A percentile compares a stretch with the other conserved stretches of the same genome.
Conservation (phyloP, 805 yeast genomes). For the Ogataea populi-albae region DNA sequence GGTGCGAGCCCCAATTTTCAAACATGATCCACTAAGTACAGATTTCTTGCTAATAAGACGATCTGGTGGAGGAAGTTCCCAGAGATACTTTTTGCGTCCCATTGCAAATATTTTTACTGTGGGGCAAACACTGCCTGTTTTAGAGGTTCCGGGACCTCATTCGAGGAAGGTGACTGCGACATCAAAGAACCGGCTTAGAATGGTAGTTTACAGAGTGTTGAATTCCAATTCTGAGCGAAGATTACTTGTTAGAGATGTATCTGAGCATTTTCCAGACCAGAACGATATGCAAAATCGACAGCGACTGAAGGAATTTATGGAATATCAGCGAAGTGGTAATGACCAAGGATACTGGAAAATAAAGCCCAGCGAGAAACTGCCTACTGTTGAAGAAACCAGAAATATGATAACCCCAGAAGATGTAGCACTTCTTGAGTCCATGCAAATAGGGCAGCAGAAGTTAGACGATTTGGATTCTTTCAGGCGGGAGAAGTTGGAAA, state of each 20-base stretch:
- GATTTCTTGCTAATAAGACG: conserved; percentile 82
- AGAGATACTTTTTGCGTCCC: conserved; percentile 63
- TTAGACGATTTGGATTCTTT: conserved; percentile 76
- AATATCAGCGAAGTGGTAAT: conserved; percentile 87
- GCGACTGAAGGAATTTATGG: conserved; percentile 95
- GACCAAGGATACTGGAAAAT: conserved; percentile 96
- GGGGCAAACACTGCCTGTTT: conserved; percentile 91
- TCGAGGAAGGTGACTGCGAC: conserved; percentile 94
- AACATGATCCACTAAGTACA: conserved; percentile 73
- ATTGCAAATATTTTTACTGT: conserved; percentile 77
- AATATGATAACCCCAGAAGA: conserved; percentile 93
- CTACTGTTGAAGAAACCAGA: conserved; percentile 71
- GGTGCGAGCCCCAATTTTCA: conserved; percentile 88
- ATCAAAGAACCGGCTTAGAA: conserved; percentile 82
- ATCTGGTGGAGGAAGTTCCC: conserved; percentile 70
- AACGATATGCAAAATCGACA: conserved; percentile 97
- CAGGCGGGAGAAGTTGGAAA: conserved; percentile 35
- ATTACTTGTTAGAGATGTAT: conserved; percentile 79
- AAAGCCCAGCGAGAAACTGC: conserved; percentile 63
- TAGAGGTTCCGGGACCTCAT: conserved; percentile 96
- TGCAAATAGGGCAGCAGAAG: conserved; percentile 90
- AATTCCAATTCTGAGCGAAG: conserved; percentile 72
- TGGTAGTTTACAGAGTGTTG: conserved; percentile 88
- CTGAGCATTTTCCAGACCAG: conserved; percentile 93
- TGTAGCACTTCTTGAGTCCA: conserved; percentile 77